Percentiles rank a stretch among this genome's conserved stretches.
These are phyloP conservation scores for Ophiosphaerella korrae DNA, from an alignment of 2,329 filamentous ascomycete genomes.

Conservation along the genomic window DNA sequence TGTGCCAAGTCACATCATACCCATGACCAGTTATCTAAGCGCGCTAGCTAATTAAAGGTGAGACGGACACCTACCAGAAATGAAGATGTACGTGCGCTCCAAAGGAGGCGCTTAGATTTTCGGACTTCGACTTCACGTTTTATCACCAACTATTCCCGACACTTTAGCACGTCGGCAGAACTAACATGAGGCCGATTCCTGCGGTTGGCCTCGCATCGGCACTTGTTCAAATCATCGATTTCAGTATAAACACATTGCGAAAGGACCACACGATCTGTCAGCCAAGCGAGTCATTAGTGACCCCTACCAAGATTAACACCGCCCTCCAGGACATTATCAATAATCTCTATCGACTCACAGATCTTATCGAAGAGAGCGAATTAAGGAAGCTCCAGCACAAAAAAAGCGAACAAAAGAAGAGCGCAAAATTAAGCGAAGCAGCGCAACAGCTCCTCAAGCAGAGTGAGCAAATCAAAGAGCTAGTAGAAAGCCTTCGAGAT, in stretches of 20 bases:
- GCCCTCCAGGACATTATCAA: conserved; percentile 29
- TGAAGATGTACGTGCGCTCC: neutral
- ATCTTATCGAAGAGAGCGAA: conserved; percentile 25
- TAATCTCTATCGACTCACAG: conserved; percentile 28
- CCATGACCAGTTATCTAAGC: neutral
- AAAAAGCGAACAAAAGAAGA: conserved; percentile 20
- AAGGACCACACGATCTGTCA: conserved; percentile 33
- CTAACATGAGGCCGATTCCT: conserved; percentile 4
- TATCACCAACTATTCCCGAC: neutral
- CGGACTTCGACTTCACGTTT: no score
- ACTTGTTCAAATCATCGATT: conserved; percentile 29
- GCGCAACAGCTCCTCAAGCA: conserved; percentile 33
- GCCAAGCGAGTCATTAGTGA: conserved; percentile 13
- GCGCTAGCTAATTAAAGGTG: conserved; percentile 1
- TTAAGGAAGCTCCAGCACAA: conserved; percentile 23
- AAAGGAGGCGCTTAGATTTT: no score
- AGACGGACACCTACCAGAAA: neutral
- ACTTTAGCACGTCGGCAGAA: neutral
- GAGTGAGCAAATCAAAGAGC: conserved; percentile 27
- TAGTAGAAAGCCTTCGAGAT: conserved; percentile 8
- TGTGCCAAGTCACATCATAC: neutral
- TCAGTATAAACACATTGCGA: conserved; percentile 26
- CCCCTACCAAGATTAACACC: conserved; percentile 22
- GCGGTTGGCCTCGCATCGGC: conserved; percentile 11
- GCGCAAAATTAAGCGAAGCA: conserved; percentile 31